Base-by-base conservation (phyloP, 2,329 filamentous ascomycete genomes). In the Cordyceps javanica region DNA sequence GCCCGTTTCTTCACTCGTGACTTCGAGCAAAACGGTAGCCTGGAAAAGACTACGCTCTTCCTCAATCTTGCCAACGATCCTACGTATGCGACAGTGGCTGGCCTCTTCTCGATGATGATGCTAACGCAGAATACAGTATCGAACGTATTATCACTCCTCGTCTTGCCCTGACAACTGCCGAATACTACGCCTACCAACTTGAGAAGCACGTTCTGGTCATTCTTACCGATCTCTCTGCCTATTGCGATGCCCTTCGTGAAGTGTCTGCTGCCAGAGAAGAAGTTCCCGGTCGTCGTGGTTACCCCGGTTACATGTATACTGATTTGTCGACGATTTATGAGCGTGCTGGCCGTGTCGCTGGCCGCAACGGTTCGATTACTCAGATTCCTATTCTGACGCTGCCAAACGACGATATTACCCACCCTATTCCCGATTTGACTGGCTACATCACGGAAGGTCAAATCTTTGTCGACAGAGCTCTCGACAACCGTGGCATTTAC, bases 301-400 rank as follows among this genome's bases (percentile, higher is more conserved):
- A 94, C 80, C 94, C 94, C 55, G 94, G 94, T 90, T 99, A 99
- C 83, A 99, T 99, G 94, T 99, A 99, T 82, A 99, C 94, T 66
- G 95, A 99, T 85, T 89, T 99, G 86, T 97, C 94, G 60, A 99
- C 94, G 70, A 97, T 99, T 69, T 99, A 99, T 82, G 94, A 99
- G 78, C 92, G 94, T 79, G 94, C 94, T 66, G 94, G 94, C 70
- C 94, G 94, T 89, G 94, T 99, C 52, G 82, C 91, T 69, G 95
- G 95, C 67, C 90, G 95, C 67, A 97, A 97, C 69, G 94, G 95
- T 60, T 99, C 94, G 68, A 99, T 99, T 68, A 99, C 95, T 21
- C 94, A 99, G 78, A 97, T 99, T 68, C 94, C 94, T 60, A 99
- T 99, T 72, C 75, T 99, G 77, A 97, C 94, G 66, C 99, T 99